Evolutionary conservation across 129 eudicot genomes (phyloP), one percentile per base, ranked within the genome.

Genomic region (Ambrosia artemisiifolia): DNA sequence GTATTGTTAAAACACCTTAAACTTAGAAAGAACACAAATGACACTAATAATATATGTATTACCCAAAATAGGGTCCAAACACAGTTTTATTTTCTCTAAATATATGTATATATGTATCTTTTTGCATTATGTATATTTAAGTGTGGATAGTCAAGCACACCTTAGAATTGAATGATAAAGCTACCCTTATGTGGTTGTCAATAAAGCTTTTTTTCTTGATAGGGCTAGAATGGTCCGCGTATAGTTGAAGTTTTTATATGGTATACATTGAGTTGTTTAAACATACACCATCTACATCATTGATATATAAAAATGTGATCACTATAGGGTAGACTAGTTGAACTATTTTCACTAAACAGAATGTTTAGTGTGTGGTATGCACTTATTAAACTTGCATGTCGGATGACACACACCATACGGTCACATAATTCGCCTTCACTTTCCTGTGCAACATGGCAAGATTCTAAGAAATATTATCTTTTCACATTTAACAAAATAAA

Each of bases 391-490:
- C 64, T 63, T 38, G 74, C 76, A 72, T 64, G 84, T 83, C 83
- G 61, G 78, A 62, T 61, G 79, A 71, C 73, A 74, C 73, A 67
- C 63, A 78, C 85, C 91, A 85, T 83, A 50, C 86, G 91, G 85
- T 76, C 66, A 75, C 53, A 59, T 40, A 76, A 77, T 79, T 72
- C 81, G 81, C 87, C 86, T 80, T 78, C 78, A 78, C 75, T 82
- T 85, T 71, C 81, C 79, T 81, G 79, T 84, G 81, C 86, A 75
- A 85, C 80, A 81, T 71, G 81, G 83, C 83, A 75, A 85, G 83
- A 80, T 85, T 85, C 89, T 73, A 67, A 76, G 43, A 75, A 72
- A 60, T 81, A 47, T 66, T 68, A 62, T 53, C 72, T 59, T 81
- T 81, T 78, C 72, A 59, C 64, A 69, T 34, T 62, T 67, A 40